A percentile compares a stretch with the other conserved stretches of the same genome.
Conservation (phyloP, 2,329 filamentous ascomycete species). For the Venturia effusa region DNA sequence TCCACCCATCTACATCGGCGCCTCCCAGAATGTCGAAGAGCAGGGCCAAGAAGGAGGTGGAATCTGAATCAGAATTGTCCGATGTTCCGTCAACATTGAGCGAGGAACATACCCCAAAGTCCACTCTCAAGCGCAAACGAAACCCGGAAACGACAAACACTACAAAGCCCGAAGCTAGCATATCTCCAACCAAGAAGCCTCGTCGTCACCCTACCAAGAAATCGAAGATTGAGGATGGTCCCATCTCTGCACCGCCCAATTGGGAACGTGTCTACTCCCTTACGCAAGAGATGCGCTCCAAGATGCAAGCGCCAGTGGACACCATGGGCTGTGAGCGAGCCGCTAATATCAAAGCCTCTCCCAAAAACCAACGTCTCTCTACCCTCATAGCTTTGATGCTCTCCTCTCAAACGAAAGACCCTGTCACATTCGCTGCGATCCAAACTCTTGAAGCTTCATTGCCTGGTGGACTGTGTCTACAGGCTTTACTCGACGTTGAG, state of each 20-base stretch:
- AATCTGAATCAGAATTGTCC: neutral
- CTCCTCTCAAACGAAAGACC: conserved; percentile 87
- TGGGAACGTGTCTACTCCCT: conserved; percentile 76
- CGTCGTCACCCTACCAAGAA: conserved; percentile 11
- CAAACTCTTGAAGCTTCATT: conserved; percentile 65
- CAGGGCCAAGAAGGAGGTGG: neutral
- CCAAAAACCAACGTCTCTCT: conserved; percentile 63
- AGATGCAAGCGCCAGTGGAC: conserved; percentile 53
- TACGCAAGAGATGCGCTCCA: conserved; percentile 62
- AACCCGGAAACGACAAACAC: neutral
- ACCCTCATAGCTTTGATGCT: conserved; percentile 84
- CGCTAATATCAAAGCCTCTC: conserved; percentile 41
- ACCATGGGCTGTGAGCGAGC: conserved; percentile 91
- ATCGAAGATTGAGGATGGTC: neutral
- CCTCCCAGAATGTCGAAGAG: neutral
- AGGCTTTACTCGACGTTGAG: conserved; percentile 64
- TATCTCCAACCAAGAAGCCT: conserved; percentile 3
- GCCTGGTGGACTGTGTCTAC: conserved; percentile 54
- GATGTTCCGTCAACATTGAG: neutral
- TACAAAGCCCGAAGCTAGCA: neutral
- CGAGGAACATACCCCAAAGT: neutral
- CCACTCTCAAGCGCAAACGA: conserved; percentile 10
- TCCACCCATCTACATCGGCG: neutral
- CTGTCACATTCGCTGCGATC: conserved; percentile 78
- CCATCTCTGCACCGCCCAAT: conserved; percentile 51